Base-by-base conservation (phyloP, 495 filamentous ascomycete genomes). In the Xylaria nigripes region DNA sequence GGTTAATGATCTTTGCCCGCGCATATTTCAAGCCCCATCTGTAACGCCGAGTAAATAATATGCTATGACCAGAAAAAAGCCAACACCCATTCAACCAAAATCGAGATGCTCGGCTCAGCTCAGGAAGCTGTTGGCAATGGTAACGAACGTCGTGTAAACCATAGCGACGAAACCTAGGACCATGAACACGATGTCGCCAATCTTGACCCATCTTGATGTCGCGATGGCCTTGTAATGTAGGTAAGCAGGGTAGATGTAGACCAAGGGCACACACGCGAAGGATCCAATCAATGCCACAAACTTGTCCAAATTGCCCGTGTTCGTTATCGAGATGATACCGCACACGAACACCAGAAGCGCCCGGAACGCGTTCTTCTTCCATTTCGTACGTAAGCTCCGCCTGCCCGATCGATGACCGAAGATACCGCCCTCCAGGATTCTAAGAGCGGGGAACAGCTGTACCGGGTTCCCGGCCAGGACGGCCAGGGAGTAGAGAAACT, bases 161-260 rank as follows among this genome's bases (percentile, higher is more conserved):
- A 84, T 84, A 15, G 79, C 77, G 0, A 72, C 64, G 0, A 76
- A n/a, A 3, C 83, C 83, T 24, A 84, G 45, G 4, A 70, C 67
- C 68, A 83, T 77, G 66, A 85, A 70, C 0, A 70, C 48, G 13
- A 81, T 23, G 65, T 86, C 82, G 1, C 73, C 76, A 10, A 64
- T 55, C 63, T 76, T 81, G 2, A 55, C 72, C 60, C 65, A 68
- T 56, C 58, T 63, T 3, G 69, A 72, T 18, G 67, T 66, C 10
- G 83, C 83, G 16, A 83, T 68, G 1, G 78, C 81, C 52, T 74
- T 78, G 54, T 72, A 82, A 61, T 86, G 83, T 51, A 85, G 59
- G 47, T 69, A 81, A 4, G 82, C 72, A 51, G 93, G 94, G 68
- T 98, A 98, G 34, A 98, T 90, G 66, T 96, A 96, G 44, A 97